Evolutionary conservation across 1,139 yeast species (phyloP).

Genomic region (Petasospora fabianii): DNA sequence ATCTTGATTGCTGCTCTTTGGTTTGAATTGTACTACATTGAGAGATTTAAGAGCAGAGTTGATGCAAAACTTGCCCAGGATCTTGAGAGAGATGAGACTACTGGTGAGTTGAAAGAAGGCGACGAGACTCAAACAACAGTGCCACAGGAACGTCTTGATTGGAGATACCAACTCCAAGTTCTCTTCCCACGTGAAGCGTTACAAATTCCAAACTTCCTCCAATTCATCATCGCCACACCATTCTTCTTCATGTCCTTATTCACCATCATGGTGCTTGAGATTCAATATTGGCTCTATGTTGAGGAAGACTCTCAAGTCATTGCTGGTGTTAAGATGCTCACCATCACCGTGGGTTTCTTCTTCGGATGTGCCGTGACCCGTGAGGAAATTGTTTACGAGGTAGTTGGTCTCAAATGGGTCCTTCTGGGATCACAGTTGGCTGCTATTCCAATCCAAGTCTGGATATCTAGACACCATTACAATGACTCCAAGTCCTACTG

Average conservation of each 20-base stretch:
- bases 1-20: too few species aligned
- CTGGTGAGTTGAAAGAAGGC: too few species aligned
- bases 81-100: too few species aligned
- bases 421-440: neutral
- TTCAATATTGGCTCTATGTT: conserved; percentile 19
- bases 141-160: too few species aligned
- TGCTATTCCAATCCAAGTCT: neutral
- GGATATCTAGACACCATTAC: conserved; percentile 25
- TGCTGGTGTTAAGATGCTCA: conserved; percentile 28
- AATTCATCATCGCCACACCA: conserved; percentile 11
- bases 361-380: neutral
- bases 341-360: conserved; percentile 17
- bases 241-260: conserved; percentile 14
- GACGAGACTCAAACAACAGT: too few species aligned
- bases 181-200: conserved; percentile 23
- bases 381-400: neutral
- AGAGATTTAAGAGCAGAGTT: too few species aligned
- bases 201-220: conserved; percentile 20
- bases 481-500: conserved; percentile 24
- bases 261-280: conserved; percentile 8
- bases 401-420: neutral
- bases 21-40: too few species aligned
- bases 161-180: conserved; percentile 13
- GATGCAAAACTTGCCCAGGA: too few species aligned
- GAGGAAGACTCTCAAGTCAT: conserved; percentile 24